Percentiles rank a stretch among this genome's conserved stretches.
These are phyloP conservation scores for Leccinum subgranulosum DNA, from an alignment of 768 basidiomycete species.

Conservation along the genomic window DNA sequence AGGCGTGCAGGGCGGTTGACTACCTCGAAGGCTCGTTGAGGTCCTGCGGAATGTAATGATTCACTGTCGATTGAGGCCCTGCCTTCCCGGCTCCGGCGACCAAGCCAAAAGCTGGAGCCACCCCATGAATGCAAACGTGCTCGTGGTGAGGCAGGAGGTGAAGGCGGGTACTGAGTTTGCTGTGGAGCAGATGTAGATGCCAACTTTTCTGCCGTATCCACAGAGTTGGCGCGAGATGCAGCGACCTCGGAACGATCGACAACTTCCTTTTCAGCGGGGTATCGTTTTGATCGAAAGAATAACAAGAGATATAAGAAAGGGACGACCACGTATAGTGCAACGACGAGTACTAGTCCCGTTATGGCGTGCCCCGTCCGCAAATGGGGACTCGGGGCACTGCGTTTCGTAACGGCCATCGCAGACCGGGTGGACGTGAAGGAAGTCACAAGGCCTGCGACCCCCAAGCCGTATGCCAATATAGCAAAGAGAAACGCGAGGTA, in stretches of 20 bases:
- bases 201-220: conserved; percentile 41
- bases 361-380: conserved; percentile 63
- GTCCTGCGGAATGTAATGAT: conserved; percentile 32
- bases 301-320: conserved; percentile 41
- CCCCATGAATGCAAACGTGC: conserved; percentile 37
- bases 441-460: conserved; percentile 58
- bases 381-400: conserved; percentile 28
- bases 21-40: conserved; percentile 45
- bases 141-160: conserved; percentile 32
- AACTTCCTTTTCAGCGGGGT: conserved; percentile 16
- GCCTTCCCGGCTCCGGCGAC: conserved; percentile 34
- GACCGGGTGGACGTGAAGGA: conserved; percentile 57
- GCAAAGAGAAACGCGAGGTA: conserved; percentile 39
- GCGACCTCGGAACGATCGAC: conserved; percentile 23
- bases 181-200: conserved; percentile 27
- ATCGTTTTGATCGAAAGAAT: conserved; percentile 12
- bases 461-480: conserved; percentile 52
- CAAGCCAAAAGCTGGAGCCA: conserved; percentile 35
- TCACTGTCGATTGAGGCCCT: conserved; percentile 41
- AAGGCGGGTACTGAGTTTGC: conserved; percentile 30
- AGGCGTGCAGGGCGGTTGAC: conserved; percentile 47
- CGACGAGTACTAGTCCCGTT: conserved; percentile 63
- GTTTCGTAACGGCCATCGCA: conserved; percentile 28
- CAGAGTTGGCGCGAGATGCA: conserved; percentile 35
- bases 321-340: conserved; percentile 53